Percentiles rank a stretch among this genome's conserved stretches.
Conservation (phyloP, 305 asterid genomes). For the Solanum hybrid region DNA sequence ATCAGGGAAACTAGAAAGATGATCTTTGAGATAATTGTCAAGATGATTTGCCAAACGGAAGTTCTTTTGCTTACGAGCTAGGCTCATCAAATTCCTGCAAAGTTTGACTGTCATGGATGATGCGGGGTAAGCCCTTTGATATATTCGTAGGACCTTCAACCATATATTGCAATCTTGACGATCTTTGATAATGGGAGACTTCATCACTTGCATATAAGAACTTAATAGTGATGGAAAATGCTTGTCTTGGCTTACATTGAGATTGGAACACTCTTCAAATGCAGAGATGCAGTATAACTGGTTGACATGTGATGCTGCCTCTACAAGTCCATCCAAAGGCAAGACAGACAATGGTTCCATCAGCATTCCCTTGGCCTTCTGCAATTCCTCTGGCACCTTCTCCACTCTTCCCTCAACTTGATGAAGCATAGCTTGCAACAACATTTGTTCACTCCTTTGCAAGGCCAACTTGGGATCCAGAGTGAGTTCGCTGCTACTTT, state of each 20-base stretch:
- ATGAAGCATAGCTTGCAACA: conserved; percentile 97
- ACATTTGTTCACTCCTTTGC: conserved; percentile 98
- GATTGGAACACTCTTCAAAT: conserved; percentile 62
- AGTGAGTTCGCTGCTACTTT: conserved; percentile 83
- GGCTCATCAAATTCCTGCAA: conserved; percentile 56
- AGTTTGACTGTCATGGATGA: conserved; percentile 73
- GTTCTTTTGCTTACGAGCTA: conserved; percentile 87
- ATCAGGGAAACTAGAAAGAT: conserved; percentile 44
- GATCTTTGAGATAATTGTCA: conserved; percentile 49
- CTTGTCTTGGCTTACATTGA: conserved; percentile 37
- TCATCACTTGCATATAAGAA: conserved; percentile 59
- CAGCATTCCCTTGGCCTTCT: conserved; percentile 75
- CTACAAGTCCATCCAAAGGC: conserved; percentile 82
- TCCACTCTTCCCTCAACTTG: conserved; percentile 70
- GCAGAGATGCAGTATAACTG: conserved; percentile 77
- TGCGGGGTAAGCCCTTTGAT: conserved; percentile 50
- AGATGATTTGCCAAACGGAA: conserved; percentile 73
- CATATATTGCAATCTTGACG: conserved; percentile 90
- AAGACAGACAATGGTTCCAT: conserved; percentile 73
- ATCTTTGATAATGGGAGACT: conserved; percentile 51
- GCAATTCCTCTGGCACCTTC: conserved; percentile 66
- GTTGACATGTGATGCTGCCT: conserved; percentile 77
- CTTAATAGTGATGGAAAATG: conserved; percentile 44
- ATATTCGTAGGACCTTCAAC: conserved; percentile 89
- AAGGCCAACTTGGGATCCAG: conserved; percentile 93